Evolutionary conservation across 2,329 filamentous ascomycete species (phyloP), one percentile per base, ranked within the genome.

Genomic region (Aspergillus hortae): DNA sequence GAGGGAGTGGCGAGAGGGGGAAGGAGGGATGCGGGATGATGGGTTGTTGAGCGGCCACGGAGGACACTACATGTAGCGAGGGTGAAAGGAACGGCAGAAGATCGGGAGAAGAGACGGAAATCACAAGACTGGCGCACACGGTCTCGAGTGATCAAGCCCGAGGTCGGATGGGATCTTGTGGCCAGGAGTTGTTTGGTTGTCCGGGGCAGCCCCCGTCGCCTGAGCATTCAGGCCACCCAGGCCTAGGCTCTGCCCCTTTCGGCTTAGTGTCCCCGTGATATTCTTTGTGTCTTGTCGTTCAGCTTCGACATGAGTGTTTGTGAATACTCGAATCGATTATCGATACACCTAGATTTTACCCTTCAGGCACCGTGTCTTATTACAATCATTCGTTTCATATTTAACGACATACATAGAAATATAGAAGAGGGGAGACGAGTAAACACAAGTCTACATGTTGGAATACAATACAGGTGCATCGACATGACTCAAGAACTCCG

Each of bases 401-500:
- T 57, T 54, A 58, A 53, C 11, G 45, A 53, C 36, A 56, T 54
- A 43, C 32, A 51, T 52, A 51, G 46, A 54, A 48, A 47, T 30
- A 50, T 42, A 57, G 48, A 61, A 54, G 58, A 57, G 62, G 64
- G 63, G 62, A 64, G 65, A 66, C 57, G 60, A 61, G 48, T 59
- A 54, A 61, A 61, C 44, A 61, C 60, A 53, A 54, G 52, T 61
- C 56, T 63, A 67, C 60, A 65, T 63, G 47, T 59, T 62, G 55
- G 58, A 62, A 64, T 60, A 66, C 57, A 65, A 59, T 67, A 67
- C 61, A 67, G 59, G 55, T 67, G 67, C 60, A 67, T 66, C 57
- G 61, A 63, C 62, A 67, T 63, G 60, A 65, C 62, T 64, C 66
- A 63, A 62, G 55, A 68, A 69, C 67, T 66, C 67, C 67, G 58